A percentile compares a stretch with the other conserved stretches of the same genome.
Evolutionary conservation across 2,329 filamentous ascomycete species (phyloP).

Genomic region (Microcyclosporella mali): DNA sequence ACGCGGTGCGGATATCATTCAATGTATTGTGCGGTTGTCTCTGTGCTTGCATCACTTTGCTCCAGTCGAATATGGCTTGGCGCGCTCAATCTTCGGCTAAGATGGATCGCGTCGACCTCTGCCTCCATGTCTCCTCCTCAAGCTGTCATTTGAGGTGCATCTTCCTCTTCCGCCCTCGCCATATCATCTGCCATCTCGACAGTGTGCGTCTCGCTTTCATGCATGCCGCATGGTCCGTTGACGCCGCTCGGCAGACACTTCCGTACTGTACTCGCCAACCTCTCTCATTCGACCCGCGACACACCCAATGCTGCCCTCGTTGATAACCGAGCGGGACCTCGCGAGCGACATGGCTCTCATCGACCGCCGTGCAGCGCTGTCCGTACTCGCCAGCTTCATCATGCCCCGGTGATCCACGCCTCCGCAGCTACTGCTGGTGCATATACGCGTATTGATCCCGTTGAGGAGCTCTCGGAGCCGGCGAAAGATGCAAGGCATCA

Average conservation of each 20-base stretch:
- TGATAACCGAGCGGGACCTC: not conserved
- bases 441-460: not conserved
- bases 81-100: no score
- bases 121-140: no score
- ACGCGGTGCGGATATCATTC: no score
- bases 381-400: not conserved
- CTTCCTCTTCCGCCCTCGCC: no score
- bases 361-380: no score
- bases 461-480: not conserved
- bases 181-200: no score
- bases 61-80: no score
- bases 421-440: not conserved
- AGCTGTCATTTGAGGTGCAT: no score
- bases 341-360: no score
- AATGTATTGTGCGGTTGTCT: no score
- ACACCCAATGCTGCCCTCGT: not conserved
- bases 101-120: no score
- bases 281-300: conserved; percentile 3
- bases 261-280: conserved; percentile 21
- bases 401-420: not conserved
- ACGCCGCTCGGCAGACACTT: conserved; percentile 31
- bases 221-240: conserved; percentile 31
- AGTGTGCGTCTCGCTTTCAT: conserved; percentile 15
- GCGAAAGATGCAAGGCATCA: not conserved
- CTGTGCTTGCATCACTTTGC: no score